phyloP scores from a whole-genome alignment of 1,284 basidiomycete genomes.

The Pholiota adiposa region DNA sequence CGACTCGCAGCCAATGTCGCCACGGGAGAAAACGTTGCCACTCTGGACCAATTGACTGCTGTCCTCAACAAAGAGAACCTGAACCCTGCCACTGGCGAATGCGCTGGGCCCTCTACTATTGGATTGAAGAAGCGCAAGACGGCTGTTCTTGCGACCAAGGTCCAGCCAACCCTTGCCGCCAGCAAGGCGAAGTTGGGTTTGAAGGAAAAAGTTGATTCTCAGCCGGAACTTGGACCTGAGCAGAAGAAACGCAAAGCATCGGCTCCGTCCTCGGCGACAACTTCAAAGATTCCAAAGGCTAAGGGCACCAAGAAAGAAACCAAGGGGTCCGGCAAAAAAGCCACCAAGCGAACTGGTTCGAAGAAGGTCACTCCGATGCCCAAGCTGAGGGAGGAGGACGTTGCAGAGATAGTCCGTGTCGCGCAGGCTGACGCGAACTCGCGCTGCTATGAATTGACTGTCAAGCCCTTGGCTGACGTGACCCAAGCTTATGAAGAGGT shows the following conservation, averaged over 20 bases:
- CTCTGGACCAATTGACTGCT: slow-evolving; percentile 35
- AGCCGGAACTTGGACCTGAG: slow-evolving; percentile 34
- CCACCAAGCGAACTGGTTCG: slow-evolving; percentile 34
- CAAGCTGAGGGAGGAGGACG: slow-evolving; percentile 41
- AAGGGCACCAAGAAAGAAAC: slow-evolving; percentile 37
- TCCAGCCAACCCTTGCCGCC: slow-evolving; percentile 42
- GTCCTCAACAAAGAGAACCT: slow-evolving; percentile 74
- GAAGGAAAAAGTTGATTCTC: slow-evolving; percentile 39
- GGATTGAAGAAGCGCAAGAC: slow-evolving; percentile 68
- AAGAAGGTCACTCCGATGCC: slow-evolving; percentile 45
- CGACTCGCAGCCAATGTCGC: slow-evolving; percentile 25
- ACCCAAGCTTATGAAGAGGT: slow-evolving; percentile 35
- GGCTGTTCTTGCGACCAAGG: slow-evolving; percentile 57
- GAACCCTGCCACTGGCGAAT: slow-evolving; percentile 71
- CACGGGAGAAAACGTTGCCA: slow-evolving; percentile 27
- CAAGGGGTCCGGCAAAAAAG: slow-evolving; percentile 38
- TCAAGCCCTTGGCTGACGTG: slow-evolving; percentile 36
- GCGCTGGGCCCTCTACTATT: slow-evolving; percentile 42
- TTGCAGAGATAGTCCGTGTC: slow-evolving; percentile 27
- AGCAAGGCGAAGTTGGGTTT: slow-evolving; percentile 37
- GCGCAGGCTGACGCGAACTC: slow-evolving; percentile 37
- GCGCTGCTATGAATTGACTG: slow-evolving; percentile 36
- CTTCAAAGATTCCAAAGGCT: slow-evolving; percentile 22
- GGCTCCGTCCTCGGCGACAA: slow-evolving; percentile 26
- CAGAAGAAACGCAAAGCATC: slow-evolving; percentile 64